Conservation (phyloP, 139 green algal species). For the Chlamydomonas schloesseri region DNA sequence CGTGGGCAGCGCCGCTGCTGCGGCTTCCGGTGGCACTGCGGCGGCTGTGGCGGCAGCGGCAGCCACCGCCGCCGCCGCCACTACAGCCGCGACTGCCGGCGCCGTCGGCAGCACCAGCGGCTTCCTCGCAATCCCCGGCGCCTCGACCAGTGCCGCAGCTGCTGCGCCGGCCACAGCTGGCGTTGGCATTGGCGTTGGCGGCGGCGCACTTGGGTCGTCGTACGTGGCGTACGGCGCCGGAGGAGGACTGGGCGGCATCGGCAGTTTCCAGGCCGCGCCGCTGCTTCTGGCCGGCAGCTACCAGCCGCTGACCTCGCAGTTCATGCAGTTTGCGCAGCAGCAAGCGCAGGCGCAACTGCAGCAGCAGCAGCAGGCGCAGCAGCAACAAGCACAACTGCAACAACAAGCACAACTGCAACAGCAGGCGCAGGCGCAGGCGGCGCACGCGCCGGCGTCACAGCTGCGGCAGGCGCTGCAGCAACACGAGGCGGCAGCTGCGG, state of each 20-base stretch:
- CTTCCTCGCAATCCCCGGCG: not conserved
- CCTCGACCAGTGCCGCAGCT: not conserved
- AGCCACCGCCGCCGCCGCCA: too few species aligned
- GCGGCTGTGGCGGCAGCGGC: not conserved
- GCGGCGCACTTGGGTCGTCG: not conserved
- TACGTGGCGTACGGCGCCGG: not conserved
- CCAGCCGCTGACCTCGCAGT: slow-evolving; percentile 23
- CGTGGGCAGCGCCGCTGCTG: not conserved
- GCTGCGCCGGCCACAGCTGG: not conserved
- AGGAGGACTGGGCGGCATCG: not conserved
- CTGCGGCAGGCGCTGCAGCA: slow-evolving; percentile 4
- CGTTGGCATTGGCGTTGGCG: not conserved
- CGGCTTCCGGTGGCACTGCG: too few species aligned
- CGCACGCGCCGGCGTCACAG: not conserved
- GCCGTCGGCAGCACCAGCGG: not conserved
- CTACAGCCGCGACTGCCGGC: too few species aligned
- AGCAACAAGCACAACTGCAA: not conserved
- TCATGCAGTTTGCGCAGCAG: not conserved
- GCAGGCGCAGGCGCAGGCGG: not conserved
- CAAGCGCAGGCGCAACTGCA: not conserved
- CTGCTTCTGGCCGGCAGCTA: slow-evolving; percentile 33
- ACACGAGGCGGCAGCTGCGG: not conserved
- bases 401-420: not conserved
- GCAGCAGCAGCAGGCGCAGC: slow-evolving; percentile 5
- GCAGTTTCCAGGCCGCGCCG: slow-evolving; percentile 9